These are phyloP conservation scores for Phalaenopsis hybrid DNA, from an alignment of 116 monocot genomes.

Conservation along the genomic window DNA sequence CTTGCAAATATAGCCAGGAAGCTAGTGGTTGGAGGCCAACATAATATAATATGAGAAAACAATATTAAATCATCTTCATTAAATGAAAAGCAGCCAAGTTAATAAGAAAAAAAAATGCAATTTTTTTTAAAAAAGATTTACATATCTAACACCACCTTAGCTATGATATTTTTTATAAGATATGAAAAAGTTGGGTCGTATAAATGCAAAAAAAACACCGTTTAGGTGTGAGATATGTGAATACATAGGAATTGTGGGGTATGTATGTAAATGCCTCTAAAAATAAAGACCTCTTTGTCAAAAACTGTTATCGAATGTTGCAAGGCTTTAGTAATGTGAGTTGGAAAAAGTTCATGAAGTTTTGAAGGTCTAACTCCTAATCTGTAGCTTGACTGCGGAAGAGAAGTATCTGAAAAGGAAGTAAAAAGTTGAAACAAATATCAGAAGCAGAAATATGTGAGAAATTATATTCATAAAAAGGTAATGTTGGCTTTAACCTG, in stretches of 20 bases:
- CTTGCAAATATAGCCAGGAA: conserved; percentile 61
- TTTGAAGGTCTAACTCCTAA: conserved; percentile 76
- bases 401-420: conserved; percentile 44
- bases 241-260: neutral
- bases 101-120: neutral
- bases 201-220: too few relatives aligned
- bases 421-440: neutral
- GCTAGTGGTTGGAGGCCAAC: conserved; percentile 27
- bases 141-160: too few relatives aligned
- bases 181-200: too few relatives aligned
- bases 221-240: too few relatives aligned
- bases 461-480: neutral
- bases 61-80: neutral
- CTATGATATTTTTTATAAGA: too few relatives aligned
- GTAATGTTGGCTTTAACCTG: conserved; percentile 32
- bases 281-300: conserved; percentile 51
- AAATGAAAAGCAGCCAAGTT: neutral
- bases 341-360: conserved; percentile 76
- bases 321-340: conserved; percentile 65
- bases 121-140: too few relatives aligned
- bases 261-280: too few relatives aligned
- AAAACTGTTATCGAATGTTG: conserved; percentile 65
- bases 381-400: conserved; percentile 88
- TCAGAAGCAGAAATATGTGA: neutral
- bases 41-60: conserved; percentile 8